Evolutionary conservation across 2,329 filamentous ascomycete genomes (phyloP), one percentile per base, ranked within the genome.

Genomic region (Verticillium tricorpus): DNA sequence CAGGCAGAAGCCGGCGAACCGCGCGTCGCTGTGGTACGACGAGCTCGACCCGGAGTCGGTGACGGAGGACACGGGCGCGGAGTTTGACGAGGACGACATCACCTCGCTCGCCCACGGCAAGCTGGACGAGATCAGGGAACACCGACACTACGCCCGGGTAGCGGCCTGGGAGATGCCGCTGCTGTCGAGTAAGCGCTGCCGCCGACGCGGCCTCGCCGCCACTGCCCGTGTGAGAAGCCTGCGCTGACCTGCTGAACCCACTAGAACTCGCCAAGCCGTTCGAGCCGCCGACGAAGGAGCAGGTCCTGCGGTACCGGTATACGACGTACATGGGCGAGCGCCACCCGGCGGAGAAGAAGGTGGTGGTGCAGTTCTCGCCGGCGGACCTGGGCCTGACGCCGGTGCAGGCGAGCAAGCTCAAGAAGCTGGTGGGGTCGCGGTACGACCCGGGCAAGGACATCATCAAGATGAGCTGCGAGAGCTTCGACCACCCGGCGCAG

Each of bases 91-190:
- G 66, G 90, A 96, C 71, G 93, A 97, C 73, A 90, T 99, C 63
- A 90, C 90, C 63, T 86, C 86, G 59, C 83, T 92, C 74, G 95
- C 88, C 1, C 93, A 99, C 76, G 88, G 84, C 60, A 93, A 98
- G 78, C 79, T 99, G 68, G 92, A 97, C 69, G 85, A 95, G 74
- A 89, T 96, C 70, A 85, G 94, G 65, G 93, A 98, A 76, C 83
- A 94, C 73, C 85, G 95, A 80, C 88, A 97, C 70, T 97, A 97
- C 74, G 89, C 91, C 57, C 85, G 95, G 59, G 82, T 97, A 68
- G 88, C 91, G 56, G 92, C 93, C 28, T 99, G 95, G 93, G 95
- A 99, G 76, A 91, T 99, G 89, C 95, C 95, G 11, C 79, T 97
- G 65, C 81, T 99, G 63, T 87, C 89, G 62, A 91, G 93, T 97